A percentile compares a stretch with the other conserved stretches of the same genome.
Conservation (phyloP, 345 rosid genomes). For the Hibiscus trionum region DNA sequence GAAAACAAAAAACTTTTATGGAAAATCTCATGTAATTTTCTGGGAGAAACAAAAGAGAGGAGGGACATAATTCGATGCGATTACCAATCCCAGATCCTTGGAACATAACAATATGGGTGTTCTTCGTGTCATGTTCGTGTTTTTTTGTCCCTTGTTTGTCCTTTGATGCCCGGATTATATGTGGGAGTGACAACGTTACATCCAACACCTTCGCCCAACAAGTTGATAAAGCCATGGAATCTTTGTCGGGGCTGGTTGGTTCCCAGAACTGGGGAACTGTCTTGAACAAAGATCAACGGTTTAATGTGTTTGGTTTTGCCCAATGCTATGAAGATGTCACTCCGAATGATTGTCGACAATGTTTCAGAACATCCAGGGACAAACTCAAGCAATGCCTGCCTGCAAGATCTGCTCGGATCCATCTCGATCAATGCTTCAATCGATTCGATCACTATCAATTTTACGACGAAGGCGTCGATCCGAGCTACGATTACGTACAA, state of each 20-base stretch:
- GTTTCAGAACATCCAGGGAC: slow-evolving; percentile 36
- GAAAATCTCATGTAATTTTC: not conserved
- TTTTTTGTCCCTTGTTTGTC: not conserved
- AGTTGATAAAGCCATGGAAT: not conserved
- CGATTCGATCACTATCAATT: slow-evolving; percentile 46
- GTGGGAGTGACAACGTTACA: not conserved
- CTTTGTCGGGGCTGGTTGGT: not conserved
- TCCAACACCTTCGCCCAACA: not conserved
- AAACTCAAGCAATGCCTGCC: slow-evolving; percentile 45
- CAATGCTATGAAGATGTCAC: slow-evolving; percentile 51
- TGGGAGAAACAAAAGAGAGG: not conserved
- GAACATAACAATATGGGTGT: not conserved
- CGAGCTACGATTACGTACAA: not conserved
- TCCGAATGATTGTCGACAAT: slow-evolving; percentile 41
- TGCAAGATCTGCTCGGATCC: slow-evolving; percentile 34
- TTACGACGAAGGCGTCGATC: slow-evolving; percentile 33
- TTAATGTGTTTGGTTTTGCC: not conserved
- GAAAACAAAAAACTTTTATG: not conserved
- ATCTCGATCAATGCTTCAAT: slow-evolving; percentile 52
- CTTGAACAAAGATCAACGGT: not conserved
- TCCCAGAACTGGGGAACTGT: not conserved
- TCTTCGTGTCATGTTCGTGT: not conserved
- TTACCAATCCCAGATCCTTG: not conserved
- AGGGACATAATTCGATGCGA: not conserved
- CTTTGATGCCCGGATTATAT: not conserved